These are phyloP conservation scores for Silybum marianum DNA, from an alignment of 129 eudicot genomes.

Conservation along the genomic window DNA sequence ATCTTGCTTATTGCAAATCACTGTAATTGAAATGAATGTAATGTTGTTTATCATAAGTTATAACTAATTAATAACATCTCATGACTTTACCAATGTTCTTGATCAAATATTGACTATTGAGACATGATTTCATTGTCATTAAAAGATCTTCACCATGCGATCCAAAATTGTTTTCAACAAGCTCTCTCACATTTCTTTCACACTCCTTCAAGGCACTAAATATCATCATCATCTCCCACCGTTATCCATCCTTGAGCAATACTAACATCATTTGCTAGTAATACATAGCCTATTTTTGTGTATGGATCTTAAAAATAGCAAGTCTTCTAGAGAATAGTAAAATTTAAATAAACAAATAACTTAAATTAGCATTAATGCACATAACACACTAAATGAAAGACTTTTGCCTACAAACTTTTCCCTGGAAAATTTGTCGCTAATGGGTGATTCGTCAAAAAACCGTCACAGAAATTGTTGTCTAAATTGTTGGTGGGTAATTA, in stretches of 20 bases:
- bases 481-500: no score
- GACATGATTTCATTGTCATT: neutral
- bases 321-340: neutral
- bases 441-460: no score
- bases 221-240: neutral
- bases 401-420: no score
- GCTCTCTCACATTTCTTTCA: neutral
- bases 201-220: neutral
- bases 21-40: neutral
- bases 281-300: neutral
- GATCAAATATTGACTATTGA: neutral
- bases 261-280: neutral
- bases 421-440: no score
- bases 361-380: neutral
- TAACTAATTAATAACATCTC: constrained; percentile 8
- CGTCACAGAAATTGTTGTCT: no score
- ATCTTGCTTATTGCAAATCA: neutral
- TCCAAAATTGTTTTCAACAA: neutral
- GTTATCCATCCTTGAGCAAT: neutral
- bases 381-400: no score
- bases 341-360: neutral
- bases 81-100: neutral
- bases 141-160: neutral
- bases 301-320: neutral
- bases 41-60: constrained; percentile 1